Evolutionary conservation across 257 asterid species (phyloP).

Genomic region (Scutellaria barbata): DNA sequence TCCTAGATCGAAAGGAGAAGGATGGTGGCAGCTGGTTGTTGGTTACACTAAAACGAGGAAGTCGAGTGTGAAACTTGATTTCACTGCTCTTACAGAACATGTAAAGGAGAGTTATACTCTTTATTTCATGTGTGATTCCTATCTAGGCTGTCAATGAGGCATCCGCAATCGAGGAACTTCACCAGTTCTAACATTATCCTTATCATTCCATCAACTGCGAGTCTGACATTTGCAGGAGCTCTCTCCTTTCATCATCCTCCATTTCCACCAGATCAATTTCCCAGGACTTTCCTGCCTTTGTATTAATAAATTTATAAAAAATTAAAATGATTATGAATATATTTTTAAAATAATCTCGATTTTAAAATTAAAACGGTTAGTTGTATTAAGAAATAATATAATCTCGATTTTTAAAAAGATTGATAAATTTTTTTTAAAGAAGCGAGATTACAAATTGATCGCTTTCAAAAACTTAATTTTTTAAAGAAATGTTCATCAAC

Average conservation of each 20-base stretch:
- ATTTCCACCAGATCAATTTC: constrained; percentile 57
- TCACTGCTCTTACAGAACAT: constrained; percentile 55
- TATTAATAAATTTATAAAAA: too few relatives aligned
- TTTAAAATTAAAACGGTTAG: too few relatives aligned
- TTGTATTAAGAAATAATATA: too few relatives aligned
- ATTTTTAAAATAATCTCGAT: too few relatives aligned
- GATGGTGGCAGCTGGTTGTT: constrained; percentile 72
- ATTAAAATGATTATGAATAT: too few relatives aligned
- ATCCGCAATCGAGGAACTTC: accelerated
- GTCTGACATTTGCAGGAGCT: constrained; percentile 61
- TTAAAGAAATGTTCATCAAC: neutral
- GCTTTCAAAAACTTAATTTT: too few relatives aligned
- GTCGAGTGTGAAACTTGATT: constrained; percentile 61
- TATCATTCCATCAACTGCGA: constrained; percentile 58
- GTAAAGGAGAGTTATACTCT: constrained; percentile 54
- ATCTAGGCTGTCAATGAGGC: accelerated
- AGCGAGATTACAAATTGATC: too few relatives aligned
- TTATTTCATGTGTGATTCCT: constrained; percentile 34
- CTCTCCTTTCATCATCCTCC: constrained; percentile 66
- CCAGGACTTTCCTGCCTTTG: constrained; percentile 55
- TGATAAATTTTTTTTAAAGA: too few relatives aligned
- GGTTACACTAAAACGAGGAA: constrained; percentile 61
- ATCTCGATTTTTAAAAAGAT: too few relatives aligned
- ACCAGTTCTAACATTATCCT: constrained; percentile 55
- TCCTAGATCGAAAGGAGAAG: constrained; percentile 62